Percentiles rank a stretch among this genome's conserved stretches.
Evolutionary conservation across 2,329 filamentous ascomycete species (phyloP).

Genomic region (Pseudocercospora macadamiae): DNA sequence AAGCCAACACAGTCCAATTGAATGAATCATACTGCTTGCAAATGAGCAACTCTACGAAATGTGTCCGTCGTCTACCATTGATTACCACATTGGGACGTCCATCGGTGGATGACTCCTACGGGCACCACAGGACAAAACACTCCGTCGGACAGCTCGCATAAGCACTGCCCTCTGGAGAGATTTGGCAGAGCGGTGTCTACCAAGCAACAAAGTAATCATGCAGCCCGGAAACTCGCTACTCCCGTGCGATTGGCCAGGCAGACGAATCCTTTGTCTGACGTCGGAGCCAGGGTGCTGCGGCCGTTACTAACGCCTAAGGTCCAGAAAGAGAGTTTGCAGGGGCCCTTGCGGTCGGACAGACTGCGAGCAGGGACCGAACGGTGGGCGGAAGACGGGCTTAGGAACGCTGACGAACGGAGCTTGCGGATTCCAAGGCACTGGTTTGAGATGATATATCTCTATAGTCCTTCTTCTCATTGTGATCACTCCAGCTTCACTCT

Average conservation of each 20-base stretch:
- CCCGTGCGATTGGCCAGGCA: conserved; percentile 19
- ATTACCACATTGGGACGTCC: background rate
- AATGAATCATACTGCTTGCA: conserved; percentile 12
- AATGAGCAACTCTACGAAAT: conserved; percentile 12
- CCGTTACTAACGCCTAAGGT: background rate
- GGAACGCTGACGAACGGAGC: conserved; percentile 4
- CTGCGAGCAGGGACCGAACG: conserved; percentile 10
- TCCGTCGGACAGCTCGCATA: conserved; percentile 3
- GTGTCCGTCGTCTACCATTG: conserved; percentile 3
- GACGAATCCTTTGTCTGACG: conserved; percentile 17
- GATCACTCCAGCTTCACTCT: conserved; percentile 9
- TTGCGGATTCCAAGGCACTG: conserved; percentile 20
- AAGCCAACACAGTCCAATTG: conserved; percentile 3
- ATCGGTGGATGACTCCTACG: background rate
- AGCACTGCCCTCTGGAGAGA: conserved; percentile 3
- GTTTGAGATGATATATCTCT: conserved; percentile 16
- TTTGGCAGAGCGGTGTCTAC: conserved; percentile 8
- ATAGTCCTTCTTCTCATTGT: conserved; percentile 9
- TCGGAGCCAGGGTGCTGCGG: conserved; percentile 6
- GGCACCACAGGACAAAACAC: background rate
- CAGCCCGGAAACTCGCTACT: conserved; percentile 15
- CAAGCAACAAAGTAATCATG: conserved; percentile 11
- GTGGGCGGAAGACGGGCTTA: background rate
- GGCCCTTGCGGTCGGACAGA: conserved; percentile 5
- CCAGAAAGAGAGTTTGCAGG: conserved; percentile 8